phyloP scores from a whole-genome alignment of 345 rosid genomes.

The Citrus glauca region DNA sequence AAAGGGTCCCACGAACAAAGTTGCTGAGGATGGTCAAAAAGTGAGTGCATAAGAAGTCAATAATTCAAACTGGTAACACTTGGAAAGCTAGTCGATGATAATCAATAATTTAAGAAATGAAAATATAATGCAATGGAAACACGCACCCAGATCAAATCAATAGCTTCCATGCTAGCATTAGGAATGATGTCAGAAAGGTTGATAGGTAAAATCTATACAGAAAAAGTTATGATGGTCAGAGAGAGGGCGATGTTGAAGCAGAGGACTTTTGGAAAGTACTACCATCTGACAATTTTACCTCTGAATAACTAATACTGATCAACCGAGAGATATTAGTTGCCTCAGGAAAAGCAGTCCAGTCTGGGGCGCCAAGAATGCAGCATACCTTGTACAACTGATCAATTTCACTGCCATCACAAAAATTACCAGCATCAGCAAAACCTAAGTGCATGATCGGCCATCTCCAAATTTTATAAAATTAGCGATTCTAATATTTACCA shows the following conservation, averaged over 20 bases:
- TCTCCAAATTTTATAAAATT: background rate
- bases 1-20: slow-evolving; percentile 90
- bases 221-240: slow-evolving; percentile 2
- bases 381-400: slow-evolving; percentile 93
- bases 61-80: background rate
- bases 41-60: slow-evolving; percentile 9
- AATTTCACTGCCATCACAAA: slow-evolving; percentile 56
- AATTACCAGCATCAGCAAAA: background rate
- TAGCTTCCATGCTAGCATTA: slow-evolving; percentile 75
- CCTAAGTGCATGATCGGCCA: background rate
- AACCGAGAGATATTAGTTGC: slow-evolving; percentile 61
- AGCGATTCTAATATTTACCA: background rate
- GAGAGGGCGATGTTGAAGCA: background rate
- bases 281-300: slow-evolving; percentile 34
- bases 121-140: background rate
- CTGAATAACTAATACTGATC: slow-evolving; percentile 53
- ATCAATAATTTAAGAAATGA: background rate
- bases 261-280: background rate
- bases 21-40: slow-evolving; percentile 37
- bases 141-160: slow-evolving; percentile 77
- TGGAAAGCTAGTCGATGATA: background rate
- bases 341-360: slow-evolving; percentile 71
- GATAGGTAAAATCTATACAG: slow-evolving; percentile 55
- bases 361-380: slow-evolving; percentile 74
- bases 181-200: slow-evolving; percentile 64